A percentile compares a stretch with the other conserved stretches of the same genome.
Conservation (phyloP, 106 monocot species). For the Dendrobium chrysotoxum region DNA sequence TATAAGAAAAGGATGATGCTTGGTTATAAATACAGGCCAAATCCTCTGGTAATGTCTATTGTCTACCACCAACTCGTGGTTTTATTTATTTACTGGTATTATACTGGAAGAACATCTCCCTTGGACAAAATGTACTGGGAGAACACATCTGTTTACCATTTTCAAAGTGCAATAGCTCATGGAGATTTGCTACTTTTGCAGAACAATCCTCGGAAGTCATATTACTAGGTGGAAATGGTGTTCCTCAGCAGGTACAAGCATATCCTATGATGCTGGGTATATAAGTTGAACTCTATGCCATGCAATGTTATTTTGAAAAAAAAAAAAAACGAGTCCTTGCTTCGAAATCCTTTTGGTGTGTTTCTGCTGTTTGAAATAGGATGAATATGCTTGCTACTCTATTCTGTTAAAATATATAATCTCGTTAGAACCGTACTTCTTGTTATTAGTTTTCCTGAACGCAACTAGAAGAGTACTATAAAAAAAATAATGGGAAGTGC, state of each 20-base stretch:
- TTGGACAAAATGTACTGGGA: background rate
- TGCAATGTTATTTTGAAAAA: background rate
- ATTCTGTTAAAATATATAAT: background rate
- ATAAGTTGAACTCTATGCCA: background rate
- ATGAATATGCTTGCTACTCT: background rate
- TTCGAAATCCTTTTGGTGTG: background rate
- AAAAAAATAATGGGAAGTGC: too few relatives aligned
- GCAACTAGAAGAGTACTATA: too few relatives aligned
- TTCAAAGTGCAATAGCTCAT: background rate
- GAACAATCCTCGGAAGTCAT: conserved; percentile 44
- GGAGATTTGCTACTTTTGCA: conserved; percentile 8
- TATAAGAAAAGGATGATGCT: conserved; percentile 92
- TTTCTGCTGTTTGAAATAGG: background rate
- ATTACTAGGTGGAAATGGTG: conserved; percentile 19
- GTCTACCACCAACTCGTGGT: background rate
- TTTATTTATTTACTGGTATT: background rate
- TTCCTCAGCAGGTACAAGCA: background rate
- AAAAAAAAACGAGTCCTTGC: background rate
- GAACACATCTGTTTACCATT: background rate
- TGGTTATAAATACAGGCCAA: conserved; percentile 68
- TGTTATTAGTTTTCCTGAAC: too few relatives aligned
- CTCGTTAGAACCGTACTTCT: background rate
- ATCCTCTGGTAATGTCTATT: conserved; percentile 50
- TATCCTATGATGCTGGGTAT: background rate
- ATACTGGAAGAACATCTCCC: background rate